These are phyloP conservation scores for Pyrenochaeta sp. DNA, from an alignment of 2,329 filamentous ascomycete species.

Conservation along the genomic window DNA sequence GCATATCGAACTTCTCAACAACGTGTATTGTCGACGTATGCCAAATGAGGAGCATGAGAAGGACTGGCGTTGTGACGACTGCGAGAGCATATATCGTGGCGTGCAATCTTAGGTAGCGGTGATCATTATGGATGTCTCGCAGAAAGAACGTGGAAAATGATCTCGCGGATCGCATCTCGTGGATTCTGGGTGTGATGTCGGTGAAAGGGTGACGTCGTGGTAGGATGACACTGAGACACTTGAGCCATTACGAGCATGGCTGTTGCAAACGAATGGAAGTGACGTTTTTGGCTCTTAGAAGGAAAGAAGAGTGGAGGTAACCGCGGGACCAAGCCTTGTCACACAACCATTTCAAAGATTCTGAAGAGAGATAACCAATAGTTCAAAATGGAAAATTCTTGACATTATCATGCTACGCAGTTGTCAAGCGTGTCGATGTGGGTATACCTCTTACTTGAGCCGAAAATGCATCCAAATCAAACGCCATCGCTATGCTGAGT, in stretches of 20 bases:
- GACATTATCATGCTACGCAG: background rate
- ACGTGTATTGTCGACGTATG: conserved; percentile 23
- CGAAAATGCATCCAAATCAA: conserved; percentile 17
- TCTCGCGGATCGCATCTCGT: background rate
- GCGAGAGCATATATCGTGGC: conserved; percentile 13
- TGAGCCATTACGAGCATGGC: no score
- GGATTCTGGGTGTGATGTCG: conserved; percentile 1
- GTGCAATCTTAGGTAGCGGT: conserved; percentile 6
- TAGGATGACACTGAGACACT: no score
- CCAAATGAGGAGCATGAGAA: conserved; percentile 28
- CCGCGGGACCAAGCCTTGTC: no score
- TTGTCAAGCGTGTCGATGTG: background rate
- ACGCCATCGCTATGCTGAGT: conserved; percentile 38
- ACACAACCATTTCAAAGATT: no score
- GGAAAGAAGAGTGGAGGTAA: no score
- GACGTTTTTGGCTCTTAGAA: no score
- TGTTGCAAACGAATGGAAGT: no score
- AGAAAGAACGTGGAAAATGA: background rate
- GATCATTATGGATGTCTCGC: background rate
- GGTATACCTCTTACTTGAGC: background rate
- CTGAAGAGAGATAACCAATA: no score
- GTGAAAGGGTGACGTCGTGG: no score
- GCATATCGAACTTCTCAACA: conserved; percentile 25
- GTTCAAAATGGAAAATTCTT: background rate
- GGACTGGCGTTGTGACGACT: conserved; percentile 20